These are phyloP conservation scores for Galeopsis tetrahit DNA, from an alignment of 257 asterid species.

Conservation along the genomic window DNA sequence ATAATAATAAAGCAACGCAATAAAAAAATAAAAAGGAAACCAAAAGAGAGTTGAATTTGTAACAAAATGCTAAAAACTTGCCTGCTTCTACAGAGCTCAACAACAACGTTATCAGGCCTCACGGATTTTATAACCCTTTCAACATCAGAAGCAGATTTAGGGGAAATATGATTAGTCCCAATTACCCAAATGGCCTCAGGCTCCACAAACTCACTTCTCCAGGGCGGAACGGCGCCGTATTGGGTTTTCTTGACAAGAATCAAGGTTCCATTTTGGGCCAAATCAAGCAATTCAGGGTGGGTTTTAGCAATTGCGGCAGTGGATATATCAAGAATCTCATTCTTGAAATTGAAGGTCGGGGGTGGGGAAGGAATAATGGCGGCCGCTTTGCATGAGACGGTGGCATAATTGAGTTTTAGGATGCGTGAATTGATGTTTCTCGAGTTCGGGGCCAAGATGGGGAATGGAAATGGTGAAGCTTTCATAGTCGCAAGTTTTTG, in stretches of 20 bases:
- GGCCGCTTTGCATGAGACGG: constrained; percentile 35
- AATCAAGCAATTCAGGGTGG: constrained; percentile 72
- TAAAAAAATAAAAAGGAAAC: neutral
- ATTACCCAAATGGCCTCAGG: constrained; percentile 81
- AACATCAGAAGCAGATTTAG: constrained; percentile 61
- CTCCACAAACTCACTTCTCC: constrained; percentile 86
- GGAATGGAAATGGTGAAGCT: constrained; percentile 40
- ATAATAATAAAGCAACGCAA: neutral
- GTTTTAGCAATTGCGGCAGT: constrained; percentile 55
- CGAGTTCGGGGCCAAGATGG: constrained; percentile 28
- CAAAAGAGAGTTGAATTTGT: neutral
- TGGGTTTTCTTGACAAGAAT: constrained; percentile 62
- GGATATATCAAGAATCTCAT: constrained; percentile 54
- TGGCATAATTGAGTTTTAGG: constrained; percentile 16
- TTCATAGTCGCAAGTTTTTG: constrained; percentile 38
- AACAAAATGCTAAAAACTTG: constrained; percentile 43
- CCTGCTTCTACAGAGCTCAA: constrained; percentile 97
- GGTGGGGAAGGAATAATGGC: constrained; percentile 75
- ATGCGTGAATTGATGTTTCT: constrained; percentile 17
- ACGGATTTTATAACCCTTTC: constrained; percentile 72
- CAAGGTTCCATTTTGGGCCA: constrained; percentile 72
- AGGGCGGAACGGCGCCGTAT: constrained; percentile 80
- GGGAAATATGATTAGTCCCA: constrained; percentile 79
- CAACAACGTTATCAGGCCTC: constrained; percentile 84
- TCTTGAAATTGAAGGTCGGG: constrained; percentile 63